Evolutionary conservation across 1,139 yeast genomes (phyloP).

Genomic region (Hemisphaericaspora lyxosophila): DNA sequence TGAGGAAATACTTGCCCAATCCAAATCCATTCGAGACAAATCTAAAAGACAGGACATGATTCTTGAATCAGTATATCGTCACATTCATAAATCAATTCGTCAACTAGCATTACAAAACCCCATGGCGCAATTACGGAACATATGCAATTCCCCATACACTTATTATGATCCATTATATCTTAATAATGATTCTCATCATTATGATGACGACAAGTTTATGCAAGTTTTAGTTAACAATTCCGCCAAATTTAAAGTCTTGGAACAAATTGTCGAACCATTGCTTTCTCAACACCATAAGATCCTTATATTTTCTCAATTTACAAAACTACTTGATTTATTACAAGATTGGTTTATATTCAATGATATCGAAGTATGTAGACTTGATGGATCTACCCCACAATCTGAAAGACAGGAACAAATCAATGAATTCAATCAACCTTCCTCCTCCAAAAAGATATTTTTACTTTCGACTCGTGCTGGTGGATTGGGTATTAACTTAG

Average conservation of each 20-base stretch:
- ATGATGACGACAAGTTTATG: constrained; percentile 26
- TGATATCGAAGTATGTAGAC: constrained; percentile 50
- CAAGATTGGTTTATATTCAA: constrained; percentile 59
- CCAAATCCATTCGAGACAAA: constrained; percentile 1
- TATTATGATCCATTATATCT: constrained; percentile 76
- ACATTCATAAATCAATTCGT: constrained; percentile 22
- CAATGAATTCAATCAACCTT: constrained; percentile 45
- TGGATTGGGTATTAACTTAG: constrained; percentile 85
- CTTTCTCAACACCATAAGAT: constrained; percentile 59
- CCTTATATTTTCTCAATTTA: constrained; percentile 81
- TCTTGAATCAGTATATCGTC: constrained; percentile 17
- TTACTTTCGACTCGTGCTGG: constrained; percentile 90
- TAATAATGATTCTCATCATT: constrained; percentile 17
- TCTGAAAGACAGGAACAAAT: constrained; percentile 67
- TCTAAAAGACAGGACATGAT: constrained; percentile 17
- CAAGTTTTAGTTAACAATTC: constrained; percentile 47
- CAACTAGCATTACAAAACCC: constrained; percentile 52
- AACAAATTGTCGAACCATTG: constrained; percentile 57
- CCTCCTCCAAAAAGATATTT: constrained; percentile 47
- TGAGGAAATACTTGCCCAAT: constrained; percentile 9
- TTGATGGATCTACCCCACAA: constrained; percentile 76
- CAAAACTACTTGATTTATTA: constrained; percentile 71
- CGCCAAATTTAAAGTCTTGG: constrained; percentile 68
- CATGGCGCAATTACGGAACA: constrained; percentile 79
- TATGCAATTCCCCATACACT: constrained; percentile 82